Conservation (phyloP, 257 asterid species). For the Thymus mandschuricus region DNA sequence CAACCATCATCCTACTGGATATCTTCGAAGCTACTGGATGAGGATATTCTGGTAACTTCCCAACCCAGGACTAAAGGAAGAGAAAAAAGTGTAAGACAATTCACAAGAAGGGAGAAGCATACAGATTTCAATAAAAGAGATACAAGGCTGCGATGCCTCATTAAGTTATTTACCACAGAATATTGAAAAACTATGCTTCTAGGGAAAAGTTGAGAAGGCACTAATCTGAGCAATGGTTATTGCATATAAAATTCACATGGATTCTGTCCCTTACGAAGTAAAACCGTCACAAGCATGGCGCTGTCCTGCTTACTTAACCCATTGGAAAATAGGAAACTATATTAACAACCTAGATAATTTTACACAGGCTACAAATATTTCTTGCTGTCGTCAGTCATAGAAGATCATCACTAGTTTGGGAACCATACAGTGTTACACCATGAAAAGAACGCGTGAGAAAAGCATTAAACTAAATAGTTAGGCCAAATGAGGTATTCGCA, state of each 20-base stretch:
- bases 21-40: constrained; percentile 86
- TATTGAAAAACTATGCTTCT: constrained; percentile 17
- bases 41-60: constrained; percentile 82
- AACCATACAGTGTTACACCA: background rate
- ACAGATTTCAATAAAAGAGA: constrained; percentile 24
- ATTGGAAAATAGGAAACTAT: background rate
- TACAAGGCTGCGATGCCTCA: background rate
- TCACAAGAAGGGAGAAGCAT: constrained; percentile 17
- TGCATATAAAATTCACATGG: background rate
- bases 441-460: background rate
- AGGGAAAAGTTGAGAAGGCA: constrained; percentile 11
- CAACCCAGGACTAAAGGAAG: constrained; percentile 77
- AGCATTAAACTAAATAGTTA: background rate
- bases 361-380: constrained; percentile 10
- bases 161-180: constrained; percentile 11
- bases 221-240: constrained; percentile 5
- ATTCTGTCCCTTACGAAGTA: background rate
- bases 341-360: background rate
- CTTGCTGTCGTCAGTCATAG: background rate
- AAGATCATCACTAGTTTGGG: constrained; percentile 10
- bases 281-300: constrained; percentile 16
- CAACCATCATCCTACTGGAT: constrained; percentile 92
- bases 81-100: constrained; percentile 33
- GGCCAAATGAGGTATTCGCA: background rate
- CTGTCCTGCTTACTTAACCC: constrained; percentile 5